These are phyloP conservation scores for Ambrosia hybrid DNA, from an alignment of 140 eudicot genomes.

Conservation along the genomic window DNA sequence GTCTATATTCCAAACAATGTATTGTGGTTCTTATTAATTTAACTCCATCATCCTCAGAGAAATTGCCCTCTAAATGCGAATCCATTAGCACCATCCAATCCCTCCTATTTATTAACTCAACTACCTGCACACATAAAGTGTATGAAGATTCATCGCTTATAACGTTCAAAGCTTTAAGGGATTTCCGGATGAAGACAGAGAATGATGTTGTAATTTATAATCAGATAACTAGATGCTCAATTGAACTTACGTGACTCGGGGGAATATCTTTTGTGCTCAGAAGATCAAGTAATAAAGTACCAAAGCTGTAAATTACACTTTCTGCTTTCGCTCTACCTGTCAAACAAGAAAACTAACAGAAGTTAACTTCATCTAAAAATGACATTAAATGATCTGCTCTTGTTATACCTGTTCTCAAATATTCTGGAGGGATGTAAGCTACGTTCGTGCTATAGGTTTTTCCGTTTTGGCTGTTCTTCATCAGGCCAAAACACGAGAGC, in stretches of 20 bases:
- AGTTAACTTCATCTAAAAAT: background rate
- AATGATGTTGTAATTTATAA: background rate
- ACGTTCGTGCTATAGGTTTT: slow-evolving; percentile 39
- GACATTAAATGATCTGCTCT: background rate
- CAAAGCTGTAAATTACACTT: slow-evolving; percentile 86
- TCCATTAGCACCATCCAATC: slow-evolving; percentile 71
- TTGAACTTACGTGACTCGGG: slow-evolving; percentile 74
- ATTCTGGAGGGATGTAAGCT: slow-evolving; percentile 91
- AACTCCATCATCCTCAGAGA: slow-evolving; percentile 61
- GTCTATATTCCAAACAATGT: slow-evolving; percentile 82
- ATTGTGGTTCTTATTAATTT: slow-evolving; percentile 71
- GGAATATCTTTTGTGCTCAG: slow-evolving; percentile 90
- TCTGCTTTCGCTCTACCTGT: slow-evolving; percentile 84
- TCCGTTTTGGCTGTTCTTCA: too few species aligned
- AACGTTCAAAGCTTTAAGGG: too few species aligned
- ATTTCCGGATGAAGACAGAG: too few species aligned
- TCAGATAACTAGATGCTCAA: background rate
- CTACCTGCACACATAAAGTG: slow-evolving; percentile 48
- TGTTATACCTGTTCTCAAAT: slow-evolving; percentile 68
- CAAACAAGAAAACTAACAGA: slow-evolving; percentile 16
- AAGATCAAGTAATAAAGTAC: slow-evolving; percentile 87
- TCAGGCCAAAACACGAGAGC: too few species aligned
- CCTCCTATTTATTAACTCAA: slow-evolving; percentile 78
- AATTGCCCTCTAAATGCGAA: slow-evolving; percentile 54
- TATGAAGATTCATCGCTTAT: background rate